phyloP scores from a whole-genome alignment of 768 basidiomycete genomes.

The Phylloporus rhodoxanthus region DNA sequence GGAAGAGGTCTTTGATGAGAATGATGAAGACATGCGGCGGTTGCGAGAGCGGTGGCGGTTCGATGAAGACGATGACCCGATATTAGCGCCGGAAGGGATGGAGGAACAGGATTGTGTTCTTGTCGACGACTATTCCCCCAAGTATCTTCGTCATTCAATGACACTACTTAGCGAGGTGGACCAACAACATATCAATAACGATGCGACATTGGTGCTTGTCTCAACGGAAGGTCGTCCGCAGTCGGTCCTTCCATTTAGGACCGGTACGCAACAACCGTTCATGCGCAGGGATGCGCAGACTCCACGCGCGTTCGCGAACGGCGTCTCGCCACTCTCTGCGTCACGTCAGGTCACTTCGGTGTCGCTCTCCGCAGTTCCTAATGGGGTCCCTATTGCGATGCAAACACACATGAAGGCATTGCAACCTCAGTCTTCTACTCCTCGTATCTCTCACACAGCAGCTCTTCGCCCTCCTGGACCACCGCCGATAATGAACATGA shows the following conservation, averaged over 20 bases:
- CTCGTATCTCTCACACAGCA: conserved; percentile 51
- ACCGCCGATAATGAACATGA: conserved; percentile 33
- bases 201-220: conserved; percentile 42
- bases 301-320: conserved; percentile 20
- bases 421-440: conserved; percentile 43
- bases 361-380: conserved; percentile 27
- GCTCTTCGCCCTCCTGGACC: conserved; percentile 29
- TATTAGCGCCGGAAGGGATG: conserved; percentile 48
- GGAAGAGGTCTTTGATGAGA: conserved; percentile 21
- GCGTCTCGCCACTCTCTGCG: conserved; percentile 21
- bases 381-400: conserved; percentile 53
- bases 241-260: conserved; percentile 43
- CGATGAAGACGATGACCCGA: conserved; percentile 58
- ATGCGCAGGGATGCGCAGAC: conserved; percentile 24
- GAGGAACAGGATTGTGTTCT: conserved; percentile 66
- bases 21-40: conserved; percentile 37
- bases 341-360: conserved; percentile 19
- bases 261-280: conserved; percentile 27
- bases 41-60: conserved; percentile 62
- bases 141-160: conserved; percentile 54
- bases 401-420: conserved; percentile 59
- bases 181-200: conserved; percentile 43
- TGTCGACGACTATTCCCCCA: conserved; percentile 64
- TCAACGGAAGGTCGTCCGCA: conserved; percentile 47
- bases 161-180: conserved; percentile 54